These are phyloP conservation scores for Kurtzmaniella fragi DNA, from an alignment of 805 yeast species.

Conservation along the genomic window DNA sequence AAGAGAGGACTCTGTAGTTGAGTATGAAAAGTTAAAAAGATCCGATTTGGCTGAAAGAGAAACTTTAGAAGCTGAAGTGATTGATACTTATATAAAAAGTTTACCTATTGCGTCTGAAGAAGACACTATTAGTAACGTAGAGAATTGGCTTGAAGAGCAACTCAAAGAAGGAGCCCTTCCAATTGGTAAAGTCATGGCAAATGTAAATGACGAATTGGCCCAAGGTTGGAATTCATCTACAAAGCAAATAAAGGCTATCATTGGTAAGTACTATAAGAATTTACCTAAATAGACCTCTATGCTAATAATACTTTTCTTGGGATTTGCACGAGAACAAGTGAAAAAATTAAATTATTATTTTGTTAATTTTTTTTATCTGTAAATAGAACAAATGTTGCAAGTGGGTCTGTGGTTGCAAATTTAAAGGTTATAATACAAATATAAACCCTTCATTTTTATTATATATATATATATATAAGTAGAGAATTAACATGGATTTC, in stretches of 20 bases:
- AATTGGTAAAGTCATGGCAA: slow-evolving; percentile 3
- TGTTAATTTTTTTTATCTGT: no score
- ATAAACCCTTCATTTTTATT: neutral
- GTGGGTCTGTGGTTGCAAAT: neutral
- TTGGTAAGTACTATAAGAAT: slow-evolving; percentile 13
- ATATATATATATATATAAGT: neutral
- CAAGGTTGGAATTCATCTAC: slow-evolving; percentile 15
- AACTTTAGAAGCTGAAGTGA: slow-evolving; percentile 37
- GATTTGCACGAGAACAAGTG: no score
- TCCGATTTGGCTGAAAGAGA: slow-evolving; percentile 53
- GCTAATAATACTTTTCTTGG: no score
- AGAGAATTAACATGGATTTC: neutral
- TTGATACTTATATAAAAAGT: slow-evolving; percentile 31
- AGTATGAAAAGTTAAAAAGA: slow-evolving; percentile 43
- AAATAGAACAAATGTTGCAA: slow-evolving; percentile 1
- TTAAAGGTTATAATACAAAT: neutral
- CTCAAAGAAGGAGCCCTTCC: neutral
- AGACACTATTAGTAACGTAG: slow-evolving; percentile 26
- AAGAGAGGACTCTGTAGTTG: slow-evolving; percentile 45
- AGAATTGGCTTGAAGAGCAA: neutral
- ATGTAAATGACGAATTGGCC: slow-evolving; percentile 10
- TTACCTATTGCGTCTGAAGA: slow-evolving; percentile 48
- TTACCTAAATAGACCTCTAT: slow-evolving; percentile 4
- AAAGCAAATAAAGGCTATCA: slow-evolving; percentile 12
- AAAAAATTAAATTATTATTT: no score